Base-by-base conservation (phyloP, 1,284 basidiomycete species). In the Naganishia cerealis region DNA sequence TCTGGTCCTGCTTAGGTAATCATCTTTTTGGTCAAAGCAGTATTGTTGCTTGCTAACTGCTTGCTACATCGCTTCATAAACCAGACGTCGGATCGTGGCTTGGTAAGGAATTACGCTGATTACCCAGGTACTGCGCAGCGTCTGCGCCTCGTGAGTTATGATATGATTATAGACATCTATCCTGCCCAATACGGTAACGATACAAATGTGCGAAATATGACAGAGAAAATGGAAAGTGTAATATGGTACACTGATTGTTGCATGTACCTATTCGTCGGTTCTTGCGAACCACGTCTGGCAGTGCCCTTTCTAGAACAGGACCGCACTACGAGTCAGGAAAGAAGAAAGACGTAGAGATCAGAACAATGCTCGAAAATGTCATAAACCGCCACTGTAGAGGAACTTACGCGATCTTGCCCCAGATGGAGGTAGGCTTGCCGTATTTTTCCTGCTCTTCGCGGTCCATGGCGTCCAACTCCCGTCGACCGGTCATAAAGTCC, bases 401-500 rank as follows among this genome's bases (percentile, higher is more conserved):
- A 24, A 63, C 61, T 50, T 63, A 63, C 61, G 61, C 61, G 42
- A 63, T 29, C 61, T 63, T 63, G 33, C 61, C 61, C 61, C 61
- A 63, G 24, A 63, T 54, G 15, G 46, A 24, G 4, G 61, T 63
- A 13, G 61, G 61, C 50, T 63, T 63, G 50, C 38, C n/a, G n/a
- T 63, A 63, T 40, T 63, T 63, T 62, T 73, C 72, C 54, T 72
- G 68, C 69, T 81, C 79, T 16, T 68, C 50, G 36, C 66, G 73
- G 65, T 87, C 86, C 52, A 86, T 86, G 77, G 87, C 86, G 76
- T 87, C 86, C 29, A 86, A 70, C 59, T 84, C 83, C 18, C 86
- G 84, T 67, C 86, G 85, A 65, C 87, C 87, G 15, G 87, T 85
- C 70, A 82, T 77, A 72, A 88, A 87, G 80, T 88, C 87, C 82